Conservation (phyloP, 495 filamentous ascomycete species). For the Lophium mytilinum region DNA sequence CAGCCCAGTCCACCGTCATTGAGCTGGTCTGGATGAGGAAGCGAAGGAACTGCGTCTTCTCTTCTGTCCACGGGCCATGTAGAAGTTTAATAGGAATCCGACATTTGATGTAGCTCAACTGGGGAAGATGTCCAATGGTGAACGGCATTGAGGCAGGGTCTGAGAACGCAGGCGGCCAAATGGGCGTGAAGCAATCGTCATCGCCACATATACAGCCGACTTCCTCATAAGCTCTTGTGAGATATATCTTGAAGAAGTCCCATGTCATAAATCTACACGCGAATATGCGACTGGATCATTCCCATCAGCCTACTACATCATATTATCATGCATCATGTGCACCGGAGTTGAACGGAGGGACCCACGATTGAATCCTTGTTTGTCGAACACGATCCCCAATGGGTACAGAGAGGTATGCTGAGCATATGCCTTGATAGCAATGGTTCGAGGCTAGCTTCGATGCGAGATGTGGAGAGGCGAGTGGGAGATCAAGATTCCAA, state of each 20-base stretch:
- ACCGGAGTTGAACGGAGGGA: too few species aligned
- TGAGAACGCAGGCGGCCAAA: constrained; percentile 20
- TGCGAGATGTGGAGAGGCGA: constrained; percentile 14
- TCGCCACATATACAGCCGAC: constrained; percentile 17
- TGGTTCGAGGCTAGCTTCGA: constrained; percentile 11
- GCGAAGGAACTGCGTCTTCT: constrained; percentile 16
- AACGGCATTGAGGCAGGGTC: constrained; percentile 13
- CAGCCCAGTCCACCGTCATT: constrained; percentile 23
- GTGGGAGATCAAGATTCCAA: constrained; percentile 7
- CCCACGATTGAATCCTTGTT: neutral
- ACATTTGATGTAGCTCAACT: constrained; percentile 12
- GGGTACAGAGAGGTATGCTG: constrained; percentile 3
- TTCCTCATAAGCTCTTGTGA: constrained; percentile 2
- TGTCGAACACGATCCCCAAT: neutral
- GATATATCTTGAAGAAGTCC: constrained; percentile 9
- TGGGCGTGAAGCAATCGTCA: constrained; percentile 6
- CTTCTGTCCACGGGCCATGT: constrained; percentile 11
- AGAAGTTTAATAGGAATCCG: constrained; percentile 19
- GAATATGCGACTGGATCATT: constrained; percentile 5
- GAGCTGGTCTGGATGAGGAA: constrained; percentile 11
- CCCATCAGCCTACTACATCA: too few species aligned
- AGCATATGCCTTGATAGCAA: constrained; percentile 14
- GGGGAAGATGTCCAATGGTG: constrained; percentile 13
- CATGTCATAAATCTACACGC: constrained; percentile 18
- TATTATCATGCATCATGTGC: too few species aligned